These are phyloP conservation scores for Tuctoria greenei DNA, from an alignment of 176 grass and related monocot species.

Conservation along the genomic window DNA sequence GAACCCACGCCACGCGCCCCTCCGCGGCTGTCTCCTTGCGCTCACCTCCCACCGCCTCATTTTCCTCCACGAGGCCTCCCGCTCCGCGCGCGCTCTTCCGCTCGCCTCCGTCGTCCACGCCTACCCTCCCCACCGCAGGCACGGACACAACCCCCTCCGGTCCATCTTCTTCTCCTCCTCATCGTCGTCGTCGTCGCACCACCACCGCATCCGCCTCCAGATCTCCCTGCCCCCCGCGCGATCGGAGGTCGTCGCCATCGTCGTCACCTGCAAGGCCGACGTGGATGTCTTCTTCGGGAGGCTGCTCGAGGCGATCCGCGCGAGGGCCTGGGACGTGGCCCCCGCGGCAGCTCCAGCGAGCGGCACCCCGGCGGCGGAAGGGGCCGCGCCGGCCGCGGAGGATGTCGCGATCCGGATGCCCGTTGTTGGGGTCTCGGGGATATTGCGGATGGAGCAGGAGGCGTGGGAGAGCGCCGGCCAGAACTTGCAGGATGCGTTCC, in stretches of 20 bases:
- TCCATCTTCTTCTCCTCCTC: conserved; percentile 29
- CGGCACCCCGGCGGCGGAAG: conserved; percentile 29
- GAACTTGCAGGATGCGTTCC: conserved; percentile 96
- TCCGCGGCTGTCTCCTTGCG: conserved; percentile 72
- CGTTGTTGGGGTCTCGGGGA: conserved; percentile 85
- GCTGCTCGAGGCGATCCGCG: conserved; percentile 74
- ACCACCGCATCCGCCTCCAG: conserved; percentile 67
- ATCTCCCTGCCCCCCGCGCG: conserved; percentile 57
- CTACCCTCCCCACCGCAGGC: conserved; percentile 58
- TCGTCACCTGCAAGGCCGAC: conserved; percentile 73
- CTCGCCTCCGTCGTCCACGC: conserved; percentile 65
- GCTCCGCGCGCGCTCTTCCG: conserved; percentile 58
- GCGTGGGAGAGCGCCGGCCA: conserved; percentile 92
- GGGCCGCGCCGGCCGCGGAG: conserved; percentile 23
- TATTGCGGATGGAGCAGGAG: conserved; percentile 95
- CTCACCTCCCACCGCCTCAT: conserved; percentile 89
- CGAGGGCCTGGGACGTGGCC: conserved; percentile 69
- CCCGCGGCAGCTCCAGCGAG: conserved; percentile 30
- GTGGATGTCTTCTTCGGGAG: conserved; percentile 82
- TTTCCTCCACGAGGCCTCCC: conserved; percentile 77
- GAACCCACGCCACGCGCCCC: conserved; percentile 47
- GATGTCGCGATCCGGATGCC: conserved; percentile 65
- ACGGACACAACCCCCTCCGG: conserved; percentile 51
- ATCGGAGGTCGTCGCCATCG: conserved; percentile 73
- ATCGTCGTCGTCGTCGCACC: conserved; percentile 32